Percentiles rank a stretch among this genome's conserved stretches.
Evolutionary conservation across 495 filamentous ascomycete genomes (phyloP).

Genomic region (Penicillium cosmopolitanum): DNA sequence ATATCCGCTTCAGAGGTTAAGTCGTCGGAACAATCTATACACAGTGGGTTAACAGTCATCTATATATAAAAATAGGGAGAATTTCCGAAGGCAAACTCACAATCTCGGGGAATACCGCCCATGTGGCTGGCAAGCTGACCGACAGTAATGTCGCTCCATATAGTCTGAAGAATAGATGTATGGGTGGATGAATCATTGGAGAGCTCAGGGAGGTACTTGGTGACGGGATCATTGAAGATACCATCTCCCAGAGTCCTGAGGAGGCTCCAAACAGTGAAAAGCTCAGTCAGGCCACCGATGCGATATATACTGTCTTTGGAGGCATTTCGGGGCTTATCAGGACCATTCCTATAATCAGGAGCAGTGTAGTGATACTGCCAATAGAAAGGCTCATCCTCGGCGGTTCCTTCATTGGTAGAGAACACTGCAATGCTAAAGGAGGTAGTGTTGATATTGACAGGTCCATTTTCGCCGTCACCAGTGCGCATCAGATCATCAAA

Average conservation of each 20-base stretch:
- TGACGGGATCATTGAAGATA: constrained; percentile 47
- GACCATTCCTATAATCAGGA: constrained; percentile 29
- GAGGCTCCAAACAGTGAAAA: constrained; percentile 49
- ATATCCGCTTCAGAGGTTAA: background rate
- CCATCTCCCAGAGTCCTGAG: constrained; percentile 47
- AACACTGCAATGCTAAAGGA: constrained; percentile 58
- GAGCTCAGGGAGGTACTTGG: constrained; percentile 58
- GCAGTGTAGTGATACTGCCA: constrained; percentile 52
- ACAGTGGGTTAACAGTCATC: too few species aligned
- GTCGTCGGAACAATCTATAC: constrained; percentile 12
- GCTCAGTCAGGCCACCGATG: constrained; percentile 48
- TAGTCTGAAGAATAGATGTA: constrained; percentile 26
- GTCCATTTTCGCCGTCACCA: constrained; percentile 16
- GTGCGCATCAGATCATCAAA: constrained; percentile 18
- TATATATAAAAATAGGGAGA: background rate
- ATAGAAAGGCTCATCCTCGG: constrained; percentile 38
- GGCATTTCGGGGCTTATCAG: constrained; percentile 33
- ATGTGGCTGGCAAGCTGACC: constrained; percentile 49
- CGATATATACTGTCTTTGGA: constrained; percentile 48
- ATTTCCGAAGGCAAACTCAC: constrained; percentile 23
- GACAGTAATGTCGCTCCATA: constrained; percentile 46
- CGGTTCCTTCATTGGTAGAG: constrained; percentile 40
- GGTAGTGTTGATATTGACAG: constrained; percentile 26
- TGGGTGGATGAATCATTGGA: constrained; percentile 10
- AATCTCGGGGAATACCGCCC: constrained; percentile 42